Base-by-base conservation (phyloP, 805 yeast genomes). In the Allodekkera sacchari region DNA sequence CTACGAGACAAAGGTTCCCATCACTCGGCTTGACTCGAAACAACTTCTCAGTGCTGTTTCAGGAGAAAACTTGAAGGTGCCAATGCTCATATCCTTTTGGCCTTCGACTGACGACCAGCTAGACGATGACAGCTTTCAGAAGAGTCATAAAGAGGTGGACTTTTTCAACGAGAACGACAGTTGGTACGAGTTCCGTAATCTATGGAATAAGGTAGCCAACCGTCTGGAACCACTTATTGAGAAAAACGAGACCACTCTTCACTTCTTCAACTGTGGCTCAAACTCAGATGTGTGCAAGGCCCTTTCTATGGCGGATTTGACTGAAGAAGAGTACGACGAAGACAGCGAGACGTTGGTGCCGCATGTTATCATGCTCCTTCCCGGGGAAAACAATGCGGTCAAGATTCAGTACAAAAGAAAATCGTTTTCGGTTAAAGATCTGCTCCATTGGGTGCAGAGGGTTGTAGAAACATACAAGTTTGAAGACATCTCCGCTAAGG, bases 21-120 rank as follows among this genome's bases (percentile, higher is more conserved):
- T 42, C 11, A 37, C 31, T 9, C 31, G 34, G 14, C 25, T 51
- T 10, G 42, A 55, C 19, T 57, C 66, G 2, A 63, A 60, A 31
- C 59, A 64, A 10, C 47, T 79, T 43, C 35, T 74, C 27, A 52
- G 62, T 10, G 43, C 76, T 5, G 55, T 79, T 7, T 68, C 69
- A 0, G 83, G 84, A 1, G 61, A 66, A 12, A 48, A 48, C 6
- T 9, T 31, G 13, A 48, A 54, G 1, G 55, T 57, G 18, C 83
- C 89, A 2, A 53, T 61, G 33, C 55, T 82, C 39, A 63, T 82
- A 4, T 67, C 82, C 11, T 75, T 82, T 37, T 80, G 81, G 73
- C 87, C 88, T 3, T 55, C 75, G 3, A 52, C 64, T 5, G 61
- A 64, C 28, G 52, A 66, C 18, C 58, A 68, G 34, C 53, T 63